These are phyloP conservation scores for Termitomyces eurrhizus DNA, from an alignment of 768 basidiomycete species.

Conservation along the genomic window DNA sequence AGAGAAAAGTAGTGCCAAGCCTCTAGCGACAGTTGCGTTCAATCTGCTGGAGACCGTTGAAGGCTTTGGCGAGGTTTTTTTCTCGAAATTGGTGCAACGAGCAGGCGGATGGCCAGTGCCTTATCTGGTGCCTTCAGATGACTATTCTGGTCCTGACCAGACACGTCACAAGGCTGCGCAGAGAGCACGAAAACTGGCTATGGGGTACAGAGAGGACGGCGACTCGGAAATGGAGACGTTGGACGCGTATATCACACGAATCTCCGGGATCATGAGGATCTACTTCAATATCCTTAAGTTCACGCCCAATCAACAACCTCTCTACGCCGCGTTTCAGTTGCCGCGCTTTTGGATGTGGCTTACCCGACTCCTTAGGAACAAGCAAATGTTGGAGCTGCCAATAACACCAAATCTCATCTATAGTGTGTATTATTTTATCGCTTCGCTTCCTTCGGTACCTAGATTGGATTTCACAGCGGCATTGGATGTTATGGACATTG, in stretches of 20 bases:
- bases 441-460: slow-evolving; percentile 8
- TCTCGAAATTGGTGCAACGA: slow-evolving; percentile 80
- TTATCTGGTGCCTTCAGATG: slow-evolving; percentile 46
- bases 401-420: slow-evolving; percentile 67
- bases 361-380: slow-evolving; percentile 53
- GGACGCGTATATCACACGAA: slow-evolving; percentile 60
- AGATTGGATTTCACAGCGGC: slow-evolving; percentile 42
- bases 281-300: slow-evolving; percentile 73
- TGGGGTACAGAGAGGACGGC: slow-evolving; percentile 49
- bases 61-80: slow-evolving; percentile 72
- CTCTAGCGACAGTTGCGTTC: slow-evolving; percentile 74
- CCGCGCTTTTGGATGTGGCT: slow-evolving; percentile 74
- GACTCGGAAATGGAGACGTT: slow-evolving; percentile 47
- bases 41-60: slow-evolving; percentile 58
- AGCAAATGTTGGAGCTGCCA: slow-evolving; percentile 47
- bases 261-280: slow-evolving; percentile 79
- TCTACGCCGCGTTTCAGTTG: slow-evolving; percentile 54
- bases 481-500: slow-evolving; percentile 63
- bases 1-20: slow-evolving; percentile 78
- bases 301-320: slow-evolving; percentile 31
- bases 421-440: slow-evolving; percentile 38
- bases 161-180: slow-evolving; percentile 41
- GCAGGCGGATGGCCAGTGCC: slow-evolving; percentile 89
- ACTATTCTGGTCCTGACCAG: slow-evolving; percentile 40
- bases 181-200: slow-evolving; percentile 42